Percentiles rank a stretch among this genome's conserved stretches.
Conservation (phyloP, 2,329 filamentous ascomycete species). For the Cercospora sp. region DNA sequence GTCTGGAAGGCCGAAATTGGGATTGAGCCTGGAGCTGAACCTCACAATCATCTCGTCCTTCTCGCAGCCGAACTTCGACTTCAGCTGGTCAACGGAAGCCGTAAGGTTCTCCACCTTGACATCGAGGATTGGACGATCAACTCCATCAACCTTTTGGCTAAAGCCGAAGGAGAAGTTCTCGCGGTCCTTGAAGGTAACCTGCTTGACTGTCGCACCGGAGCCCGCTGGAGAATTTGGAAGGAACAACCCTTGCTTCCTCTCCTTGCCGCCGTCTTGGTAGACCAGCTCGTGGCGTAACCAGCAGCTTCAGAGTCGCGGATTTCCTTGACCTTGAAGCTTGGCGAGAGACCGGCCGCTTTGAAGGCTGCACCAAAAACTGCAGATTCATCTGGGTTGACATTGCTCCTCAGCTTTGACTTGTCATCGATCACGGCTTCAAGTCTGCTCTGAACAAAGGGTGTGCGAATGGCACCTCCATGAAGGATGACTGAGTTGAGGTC, state of each 20-base stretch:
- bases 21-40: slow-evolving; percentile 71
- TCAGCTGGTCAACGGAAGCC: slow-evolving; percentile 73
- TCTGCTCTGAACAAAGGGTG: slow-evolving; percentile 89
- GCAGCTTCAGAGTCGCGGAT: slow-evolving; percentile 80
- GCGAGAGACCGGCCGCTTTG: slow-evolving; percentile 86
- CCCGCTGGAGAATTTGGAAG: slow-evolving; percentile 73
- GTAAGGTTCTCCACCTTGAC: slow-evolving; percentile 85
- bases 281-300: slow-evolving; percentile 72
- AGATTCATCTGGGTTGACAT: slow-evolving; percentile 95
- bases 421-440: slow-evolving; percentile 74
- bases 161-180: slow-evolving; percentile 80
- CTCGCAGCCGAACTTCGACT: slow-evolving; percentile 75
- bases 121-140: slow-evolving; percentile 62
- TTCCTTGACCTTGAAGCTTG: slow-evolving; percentile 96
- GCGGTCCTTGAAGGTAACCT: slow-evolving; percentile 78
- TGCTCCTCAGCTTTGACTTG: slow-evolving; percentile 79
- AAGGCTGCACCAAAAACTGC: slow-evolving; percentile 96
- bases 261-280: slow-evolving; percentile 66
- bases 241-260: slow-evolving; percentile 80
- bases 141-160: slow-evolving; percentile 66
- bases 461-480: slow-evolving; percentile 85
- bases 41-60: slow-evolving; percentile 77
- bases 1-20: slow-evolving; percentile 76
- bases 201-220: slow-evolving; percentile 62
- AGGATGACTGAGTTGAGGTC: slow-evolving; percentile 90